phyloP scores from a whole-genome alignment of 2,329 filamentous ascomycete genomes.

The Stachybotrys chlorohalonatus region DNA sequence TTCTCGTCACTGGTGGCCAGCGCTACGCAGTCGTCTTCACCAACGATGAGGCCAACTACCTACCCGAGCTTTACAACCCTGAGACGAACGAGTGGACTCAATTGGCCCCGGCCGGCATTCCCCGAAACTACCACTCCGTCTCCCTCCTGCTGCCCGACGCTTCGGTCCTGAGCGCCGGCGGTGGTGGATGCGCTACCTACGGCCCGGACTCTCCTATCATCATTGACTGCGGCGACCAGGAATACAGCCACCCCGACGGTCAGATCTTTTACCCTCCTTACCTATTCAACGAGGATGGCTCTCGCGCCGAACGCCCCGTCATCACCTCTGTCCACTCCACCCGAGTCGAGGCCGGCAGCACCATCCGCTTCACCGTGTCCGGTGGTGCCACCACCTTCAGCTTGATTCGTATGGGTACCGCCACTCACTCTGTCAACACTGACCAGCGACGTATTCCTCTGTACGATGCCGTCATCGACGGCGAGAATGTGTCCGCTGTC shows the following conservation, averaged over 20 bases:
- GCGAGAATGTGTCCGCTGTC: slow-evolving; percentile 24
- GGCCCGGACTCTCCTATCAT: neutral
- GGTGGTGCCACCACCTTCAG: slow-evolving; percentile 20
- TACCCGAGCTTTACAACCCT: slow-evolving; percentile 38
- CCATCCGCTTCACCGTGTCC: slow-evolving; percentile 11
- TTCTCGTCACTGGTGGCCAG: slow-evolving; percentile 29
- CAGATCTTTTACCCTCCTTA: slow-evolving; percentile 49
- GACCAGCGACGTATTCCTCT: slow-evolving; percentile 47
- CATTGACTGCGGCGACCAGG: neutral
- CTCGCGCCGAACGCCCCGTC: slow-evolving; percentile 26
- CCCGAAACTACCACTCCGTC: slow-evolving; percentile 40
- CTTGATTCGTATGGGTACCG: slow-evolving; percentile 37
- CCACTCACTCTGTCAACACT: slow-evolving; percentile 48
- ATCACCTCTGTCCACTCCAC: slow-evolving; percentile 22
- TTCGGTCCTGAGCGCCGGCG: slow-evolving; percentile 40
- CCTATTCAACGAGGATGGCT: slow-evolving; percentile 36
- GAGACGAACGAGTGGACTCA: slow-evolving; percentile 26
- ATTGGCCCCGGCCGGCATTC: slow-evolving; percentile 26
- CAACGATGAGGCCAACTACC: slow-evolving; percentile 29
- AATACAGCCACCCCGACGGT: slow-evolving; percentile 39
- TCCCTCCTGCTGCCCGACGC: slow-evolving; percentile 40
- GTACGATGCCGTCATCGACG: slow-evolving; percentile 12
- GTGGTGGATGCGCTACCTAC: slow-evolving; percentile 36
- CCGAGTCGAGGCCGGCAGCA: slow-evolving; percentile 8
- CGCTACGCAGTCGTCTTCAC: slow-evolving; percentile 30